Conservation (phyloP, 768 basidiomycete species). For the Mycena belliarum region DNA sequence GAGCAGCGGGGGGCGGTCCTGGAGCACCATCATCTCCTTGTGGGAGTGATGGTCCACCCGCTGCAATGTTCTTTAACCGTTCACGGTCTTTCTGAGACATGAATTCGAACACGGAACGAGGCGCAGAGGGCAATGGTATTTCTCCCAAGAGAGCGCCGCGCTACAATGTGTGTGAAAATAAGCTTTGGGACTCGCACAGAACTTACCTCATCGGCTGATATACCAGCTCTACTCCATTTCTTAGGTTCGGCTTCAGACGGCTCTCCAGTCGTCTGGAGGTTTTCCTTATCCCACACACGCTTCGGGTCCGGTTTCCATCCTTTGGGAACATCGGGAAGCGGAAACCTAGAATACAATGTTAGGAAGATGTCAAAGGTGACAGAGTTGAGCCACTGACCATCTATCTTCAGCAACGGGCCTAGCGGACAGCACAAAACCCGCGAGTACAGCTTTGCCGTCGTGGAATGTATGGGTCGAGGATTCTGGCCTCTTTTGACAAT, state of each 20-base stretch:
- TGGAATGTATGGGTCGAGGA: slow-evolving; percentile 51
- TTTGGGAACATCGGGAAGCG: slow-evolving; percentile 75
- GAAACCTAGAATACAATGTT: slow-evolving; percentile 70
- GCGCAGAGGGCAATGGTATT: slow-evolving; percentile 62
- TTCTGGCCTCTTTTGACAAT: slow-evolving; percentile 35
- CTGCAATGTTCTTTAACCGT: slow-evolving; percentile 65
- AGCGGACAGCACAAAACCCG: slow-evolving; percentile 74
- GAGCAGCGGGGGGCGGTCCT: slow-evolving; percentile 20
- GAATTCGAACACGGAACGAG: slow-evolving; percentile 90
- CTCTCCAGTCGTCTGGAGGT: slow-evolving; percentile 28
- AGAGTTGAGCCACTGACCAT: slow-evolving; percentile 47
- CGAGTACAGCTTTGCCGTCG: slow-evolving; percentile 72
- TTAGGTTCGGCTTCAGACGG: slow-evolving; percentile 27
- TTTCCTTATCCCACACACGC: slow-evolving; percentile 71
- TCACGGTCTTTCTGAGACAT: slow-evolving; percentile 92
- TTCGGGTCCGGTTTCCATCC: slow-evolving; percentile 87
- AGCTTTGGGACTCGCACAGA: too few relatives aligned
- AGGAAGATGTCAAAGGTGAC: not conserved
- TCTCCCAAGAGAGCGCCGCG: slow-evolving; percentile 86
- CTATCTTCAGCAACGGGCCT: slow-evolving; percentile 68
- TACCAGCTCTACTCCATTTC: slow-evolving; percentile 51
- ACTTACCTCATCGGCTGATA: slow-evolving; percentile 75
- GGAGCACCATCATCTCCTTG: slow-evolving; percentile 15
- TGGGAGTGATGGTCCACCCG: slow-evolving; percentile 31
- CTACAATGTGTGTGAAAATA: slow-evolving; percentile 38